A percentile compares a stretch with the other conserved stretches of the same genome.
phyloP scores from a whole-genome alignment of 441 rosid species.

The Syzygium syzygioides region DNA sequence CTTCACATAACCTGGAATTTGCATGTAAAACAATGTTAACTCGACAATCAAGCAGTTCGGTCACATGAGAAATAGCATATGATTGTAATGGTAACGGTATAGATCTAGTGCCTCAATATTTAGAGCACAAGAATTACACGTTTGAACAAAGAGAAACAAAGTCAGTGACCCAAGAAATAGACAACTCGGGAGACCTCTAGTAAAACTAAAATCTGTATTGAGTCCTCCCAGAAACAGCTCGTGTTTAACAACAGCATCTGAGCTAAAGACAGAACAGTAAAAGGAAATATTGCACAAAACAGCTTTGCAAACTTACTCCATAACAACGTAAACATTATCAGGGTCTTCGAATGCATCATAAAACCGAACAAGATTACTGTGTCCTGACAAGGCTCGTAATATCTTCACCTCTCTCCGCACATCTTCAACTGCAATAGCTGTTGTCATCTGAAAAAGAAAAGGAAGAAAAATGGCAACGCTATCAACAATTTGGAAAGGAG shows the following conservation, averaged over 20 bases:
- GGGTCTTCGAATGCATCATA: slow-evolving; percentile 64
- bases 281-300: not conserved
- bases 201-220: not conserved
- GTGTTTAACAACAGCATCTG: not conserved
- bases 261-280: not conserved
- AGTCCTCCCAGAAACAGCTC: not conserved
- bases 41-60: not conserved
- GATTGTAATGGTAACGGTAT: not conserved
- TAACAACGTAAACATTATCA: slow-evolving; percentile 52
- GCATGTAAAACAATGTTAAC: not conserved
- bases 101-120: not conserved
- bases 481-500: not conserved
- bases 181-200: not conserved
- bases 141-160: not conserved
- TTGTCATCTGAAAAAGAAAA: slow-evolving; percentile 46
- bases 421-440: slow-evolving; percentile 70
- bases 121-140: not conserved
- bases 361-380: slow-evolving; percentile 49
- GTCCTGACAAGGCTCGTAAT: slow-evolving; percentile 59
- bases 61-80: not conserved
- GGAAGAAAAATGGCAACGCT: not conserved
- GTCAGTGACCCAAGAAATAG: not conserved
- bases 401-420: slow-evolving; percentile 77
- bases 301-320: slow-evolving; percentile 50
- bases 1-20: slow-evolving; percentile 90